Base-by-base conservation (phyloP, 352 stramenopile genomes). In the Globisporangium apiculatum region DNA sequence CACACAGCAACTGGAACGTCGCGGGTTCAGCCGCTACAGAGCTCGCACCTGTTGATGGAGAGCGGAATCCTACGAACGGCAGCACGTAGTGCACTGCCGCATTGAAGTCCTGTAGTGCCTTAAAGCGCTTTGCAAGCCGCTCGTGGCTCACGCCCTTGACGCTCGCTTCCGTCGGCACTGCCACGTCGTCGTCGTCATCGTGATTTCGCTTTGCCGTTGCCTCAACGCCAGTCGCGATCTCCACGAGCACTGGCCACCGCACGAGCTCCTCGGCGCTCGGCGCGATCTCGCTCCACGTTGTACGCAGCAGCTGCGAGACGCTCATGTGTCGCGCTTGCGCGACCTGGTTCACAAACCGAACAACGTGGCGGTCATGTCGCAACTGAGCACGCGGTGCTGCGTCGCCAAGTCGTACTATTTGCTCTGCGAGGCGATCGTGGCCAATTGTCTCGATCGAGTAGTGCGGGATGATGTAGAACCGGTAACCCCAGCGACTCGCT, bases 341-440 rank as follows among this genome's bases (percentile, higher is more conserved):
- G 31, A 72, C 71, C 45, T 87, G 82, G 68, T 93, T 93, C 17
- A 89, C 69, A 57, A 84, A 93, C 56, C 88, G 82, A 51, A 89
- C 73, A 4, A 93, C 43, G 41, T 93, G 76, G 10, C 80, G 68
- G 57, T 91, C 78, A 41, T 87, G 67, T 1, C 76, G 75, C 3
- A 65, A 60, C 41, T 71, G 43, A 10, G 67, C 53, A 4, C 59
- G 63, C n/a, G 35, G 47, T 41, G 55, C 46, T 10, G 40, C 54
- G 12, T 69, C 68, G 43, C 55, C 43, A 43, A 72, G 70, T 31
- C 58, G 63, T 17, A 71, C 38, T 4, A 61, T 57, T 12, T 71
- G 65, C 11, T 75, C 71, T 38, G 75, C 61, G 41, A 90, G 87
- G 10, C 66, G 67, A 14, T 73, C 55, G 9, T 79, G 76, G 12